A percentile compares a stretch with the other conserved stretches of the same genome.
phyloP scores from a whole-genome alignment of 2,329 filamentous ascomycete genomes.

The Akanthomyces dipterigenus region DNA sequence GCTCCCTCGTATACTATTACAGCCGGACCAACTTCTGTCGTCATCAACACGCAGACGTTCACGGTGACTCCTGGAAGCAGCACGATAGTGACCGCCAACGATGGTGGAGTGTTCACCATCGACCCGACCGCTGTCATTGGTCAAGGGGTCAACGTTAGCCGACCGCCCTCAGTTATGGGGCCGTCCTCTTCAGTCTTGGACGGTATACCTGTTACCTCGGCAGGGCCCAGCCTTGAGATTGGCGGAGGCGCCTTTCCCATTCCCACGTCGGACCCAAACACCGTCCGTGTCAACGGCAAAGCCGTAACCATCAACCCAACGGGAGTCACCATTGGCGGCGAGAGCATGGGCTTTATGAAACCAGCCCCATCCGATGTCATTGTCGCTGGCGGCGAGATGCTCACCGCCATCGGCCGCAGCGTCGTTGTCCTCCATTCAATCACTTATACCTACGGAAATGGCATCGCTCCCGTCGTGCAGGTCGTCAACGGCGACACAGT shows the following conservation, averaged over 20 bases:
- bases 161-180: conserved; percentile 27
- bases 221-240: conserved; percentile 34
- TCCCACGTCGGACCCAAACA: conserved; percentile 25
- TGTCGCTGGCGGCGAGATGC: conserved; percentile 41
- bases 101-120: conserved; percentile 40
- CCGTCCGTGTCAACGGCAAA: conserved; percentile 27
- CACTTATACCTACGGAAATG: conserved; percentile 39
- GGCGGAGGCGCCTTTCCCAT: conserved; percentile 38
- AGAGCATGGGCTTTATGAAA: conserved; percentile 30
- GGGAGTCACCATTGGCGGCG: conserved; percentile 27
- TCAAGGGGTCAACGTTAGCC: conserved; percentile 36
- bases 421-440: conserved; percentile 35
- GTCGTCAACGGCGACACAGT: conserved; percentile 46
- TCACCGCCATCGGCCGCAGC: conserved; percentile 36
- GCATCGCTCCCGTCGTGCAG: conserved; percentile 26
- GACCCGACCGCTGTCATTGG: conserved; percentile 39
- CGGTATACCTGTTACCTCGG: conserved; percentile 35
- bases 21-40: conserved; percentile 37
- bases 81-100: conserved; percentile 34
- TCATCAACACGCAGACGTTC: conserved; percentile 42
- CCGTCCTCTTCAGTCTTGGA: conserved; percentile 32
- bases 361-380: conserved; percentile 34
- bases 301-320: conserved; percentile 29
- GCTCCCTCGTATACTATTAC: conserved; percentile 32
- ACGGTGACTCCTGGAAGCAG: conserved; percentile 30